Conservation (phyloP, 768 basidiomycete genomes). For the Tulasnella sp. region DNA sequence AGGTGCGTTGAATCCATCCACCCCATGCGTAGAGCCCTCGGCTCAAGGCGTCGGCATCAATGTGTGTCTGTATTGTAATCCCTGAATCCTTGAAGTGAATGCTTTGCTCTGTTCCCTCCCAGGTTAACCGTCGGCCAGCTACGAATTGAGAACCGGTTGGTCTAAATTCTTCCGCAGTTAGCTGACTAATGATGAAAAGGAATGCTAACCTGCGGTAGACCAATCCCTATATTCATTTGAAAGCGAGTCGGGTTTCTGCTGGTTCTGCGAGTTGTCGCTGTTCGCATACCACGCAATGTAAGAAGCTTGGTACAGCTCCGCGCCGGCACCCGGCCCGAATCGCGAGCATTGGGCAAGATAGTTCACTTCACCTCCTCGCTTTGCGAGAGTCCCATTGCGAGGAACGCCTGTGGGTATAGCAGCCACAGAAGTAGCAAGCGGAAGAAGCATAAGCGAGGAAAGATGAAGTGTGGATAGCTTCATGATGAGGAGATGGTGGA, state of each 20-base stretch:
- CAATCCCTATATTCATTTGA: conserved; percentile 1
- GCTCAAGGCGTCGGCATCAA: background rate
- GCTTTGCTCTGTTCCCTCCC: background rate
- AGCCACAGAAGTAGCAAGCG: background rate
- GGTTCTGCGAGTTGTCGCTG: background rate
- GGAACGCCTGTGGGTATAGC: background rate
- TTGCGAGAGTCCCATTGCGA: background rate
- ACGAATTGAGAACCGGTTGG: background rate
- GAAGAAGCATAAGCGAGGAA: background rate
- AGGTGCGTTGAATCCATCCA: background rate
- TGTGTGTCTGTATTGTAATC: background rate
- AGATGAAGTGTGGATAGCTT: background rate
- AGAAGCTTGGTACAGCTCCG: background rate
- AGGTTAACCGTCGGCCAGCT: background rate
- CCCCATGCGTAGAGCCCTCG: background rate
- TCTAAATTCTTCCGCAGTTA: background rate
- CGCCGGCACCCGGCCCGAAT: background rate
- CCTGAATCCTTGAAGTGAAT: background rate
- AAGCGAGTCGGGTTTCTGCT: background rate
- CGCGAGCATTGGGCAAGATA: background rate
- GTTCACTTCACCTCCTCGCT: background rate
- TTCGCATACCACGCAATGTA: background rate
- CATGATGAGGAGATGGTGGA: background rate
- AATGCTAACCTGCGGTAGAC: background rate
- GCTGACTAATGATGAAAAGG: background rate